These are phyloP conservation scores for Cinnamomum micranthum DNA, from an alignment of 164 flowering plant genomes.

Conservation along the genomic window DNA sequence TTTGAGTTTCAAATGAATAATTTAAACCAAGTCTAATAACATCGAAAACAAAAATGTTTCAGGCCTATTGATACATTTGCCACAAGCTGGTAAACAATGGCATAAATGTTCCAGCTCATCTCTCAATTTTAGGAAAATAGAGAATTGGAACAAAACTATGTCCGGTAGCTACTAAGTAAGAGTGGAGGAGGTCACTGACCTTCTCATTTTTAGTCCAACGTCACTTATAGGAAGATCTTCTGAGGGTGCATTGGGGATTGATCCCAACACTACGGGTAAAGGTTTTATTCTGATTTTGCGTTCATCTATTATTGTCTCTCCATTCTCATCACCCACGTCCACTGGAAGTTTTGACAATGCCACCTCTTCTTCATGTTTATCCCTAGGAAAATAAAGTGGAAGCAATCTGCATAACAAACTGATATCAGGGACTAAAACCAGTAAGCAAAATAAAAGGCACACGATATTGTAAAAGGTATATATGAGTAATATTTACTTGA, in stretches of 20 bases:
- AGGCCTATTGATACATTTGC: neutral
- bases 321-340: conserved; percentile 99
- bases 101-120: neutral
- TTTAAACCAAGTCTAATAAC: no score
- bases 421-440: neutral
- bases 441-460: neutral
- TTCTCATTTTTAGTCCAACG: conserved; percentile 50
- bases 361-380: conserved; percentile 85
- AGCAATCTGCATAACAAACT: conserved; percentile 58
- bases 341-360: conserved; percentile 96
- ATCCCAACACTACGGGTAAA: conserved; percentile 58
- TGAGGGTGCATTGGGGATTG: conserved; percentile 32
- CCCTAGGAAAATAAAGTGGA: conserved; percentile 97
- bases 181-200: conserved; percentile 41
- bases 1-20: neutral
- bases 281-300: conserved; percentile 97
- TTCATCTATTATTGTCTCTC: conserved; percentile 88
- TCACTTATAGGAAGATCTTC: conserved; percentile 68
- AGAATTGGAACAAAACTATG: neutral
- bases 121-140: neutral
- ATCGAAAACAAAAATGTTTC: neutral
- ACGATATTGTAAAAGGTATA: no score
- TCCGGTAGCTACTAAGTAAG: neutral
- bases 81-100: neutral
- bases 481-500: neutral